Evolutionary conservation across 192 early-diverging fungal genomes (phyloP).

Genomic region (Borealophlyctis nickersoniae): DNA sequence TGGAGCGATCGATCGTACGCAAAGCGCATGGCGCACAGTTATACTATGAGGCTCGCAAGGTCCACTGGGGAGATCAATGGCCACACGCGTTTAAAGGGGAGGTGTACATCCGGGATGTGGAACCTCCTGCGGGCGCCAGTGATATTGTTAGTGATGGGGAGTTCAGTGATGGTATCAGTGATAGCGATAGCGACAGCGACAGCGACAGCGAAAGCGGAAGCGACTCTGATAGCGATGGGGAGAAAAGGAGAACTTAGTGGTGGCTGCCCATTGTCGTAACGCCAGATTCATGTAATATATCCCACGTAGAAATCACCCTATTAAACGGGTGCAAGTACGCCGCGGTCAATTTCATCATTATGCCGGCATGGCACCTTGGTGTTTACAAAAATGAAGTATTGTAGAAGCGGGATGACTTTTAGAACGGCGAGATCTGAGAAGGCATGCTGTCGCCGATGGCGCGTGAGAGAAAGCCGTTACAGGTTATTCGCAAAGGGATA

Average conservation of each 20-base stretch:
- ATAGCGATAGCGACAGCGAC: constrained; percentile 1
- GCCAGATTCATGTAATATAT: neutral
- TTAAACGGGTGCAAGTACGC: no score
- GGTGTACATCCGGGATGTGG: no score
- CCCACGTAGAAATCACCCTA: no score
- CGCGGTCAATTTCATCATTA: no score
- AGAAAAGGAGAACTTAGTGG: neutral
- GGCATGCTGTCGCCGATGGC: constrained; percentile 11
- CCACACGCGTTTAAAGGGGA: no score
- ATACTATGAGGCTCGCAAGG: constrained; percentile 73
- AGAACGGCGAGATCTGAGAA: constrained; percentile 33
- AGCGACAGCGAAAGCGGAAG: constrained; percentile 3
- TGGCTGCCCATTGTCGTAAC: neutral
- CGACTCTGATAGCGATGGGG: neutral
- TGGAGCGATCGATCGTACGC: constrained; percentile 71
- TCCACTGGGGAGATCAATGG: constrained; percentile 80
- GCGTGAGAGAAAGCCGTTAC: neutral
- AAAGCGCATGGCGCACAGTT: constrained; percentile 60
- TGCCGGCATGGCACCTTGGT: no score
- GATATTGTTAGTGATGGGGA: no score
- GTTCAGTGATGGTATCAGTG: no score
- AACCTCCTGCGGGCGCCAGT: no score
- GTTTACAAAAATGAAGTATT: constrained; percentile 34
- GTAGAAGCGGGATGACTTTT: constrained; percentile 39
- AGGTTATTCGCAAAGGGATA: neutral